These are phyloP conservation scores for Penicillium odoratum DNA, from an alignment of 495 filamentous ascomycete species.

Conservation along the genomic window DNA sequence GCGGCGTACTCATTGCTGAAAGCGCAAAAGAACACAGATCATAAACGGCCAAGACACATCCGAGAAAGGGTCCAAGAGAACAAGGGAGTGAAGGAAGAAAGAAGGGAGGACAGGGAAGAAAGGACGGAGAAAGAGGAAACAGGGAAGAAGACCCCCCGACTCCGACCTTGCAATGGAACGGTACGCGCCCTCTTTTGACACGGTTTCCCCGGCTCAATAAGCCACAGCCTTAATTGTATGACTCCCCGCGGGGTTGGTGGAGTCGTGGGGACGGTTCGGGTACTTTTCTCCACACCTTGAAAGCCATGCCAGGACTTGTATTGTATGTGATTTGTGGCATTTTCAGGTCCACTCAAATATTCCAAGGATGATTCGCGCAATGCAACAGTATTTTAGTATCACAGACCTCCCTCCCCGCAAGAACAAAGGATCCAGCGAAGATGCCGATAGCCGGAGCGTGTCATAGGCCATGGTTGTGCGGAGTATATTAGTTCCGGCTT, in stretches of 20 bases:
- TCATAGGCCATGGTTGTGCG: not conserved
- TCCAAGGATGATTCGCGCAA: not conserved
- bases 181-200: conserved; percentile 1
- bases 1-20: conserved; percentile 31
- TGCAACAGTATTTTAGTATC: not conserved
- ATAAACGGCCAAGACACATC: conserved; percentile 8
- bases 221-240: conserved; percentile 5
- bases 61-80: conserved; percentile 3
- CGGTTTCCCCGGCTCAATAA: conserved; percentile 1
- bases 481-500: not conserved
- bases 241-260: conserved; percentile 5
- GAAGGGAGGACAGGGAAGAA: not conserved
- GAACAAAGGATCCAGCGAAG: not conserved
- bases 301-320: not conserved
- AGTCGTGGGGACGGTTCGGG: not conserved
- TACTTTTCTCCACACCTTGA: not conserved
- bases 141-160: conserved; percentile 1
- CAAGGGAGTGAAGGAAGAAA: conserved; percentile 6
- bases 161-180: conserved; percentile 18
- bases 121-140: not conserved
- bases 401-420: not conserved
- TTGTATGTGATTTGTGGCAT: not conserved
- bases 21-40: conserved; percentile 8
- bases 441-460: not conserved
- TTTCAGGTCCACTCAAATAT: not conserved